Percentiles rank a stretch among this genome's conserved stretches.
phyloP scores from a whole-genome alignment of 2,329 filamentous ascomycete species.

The Emergomyces pasteurianus region DNA sequence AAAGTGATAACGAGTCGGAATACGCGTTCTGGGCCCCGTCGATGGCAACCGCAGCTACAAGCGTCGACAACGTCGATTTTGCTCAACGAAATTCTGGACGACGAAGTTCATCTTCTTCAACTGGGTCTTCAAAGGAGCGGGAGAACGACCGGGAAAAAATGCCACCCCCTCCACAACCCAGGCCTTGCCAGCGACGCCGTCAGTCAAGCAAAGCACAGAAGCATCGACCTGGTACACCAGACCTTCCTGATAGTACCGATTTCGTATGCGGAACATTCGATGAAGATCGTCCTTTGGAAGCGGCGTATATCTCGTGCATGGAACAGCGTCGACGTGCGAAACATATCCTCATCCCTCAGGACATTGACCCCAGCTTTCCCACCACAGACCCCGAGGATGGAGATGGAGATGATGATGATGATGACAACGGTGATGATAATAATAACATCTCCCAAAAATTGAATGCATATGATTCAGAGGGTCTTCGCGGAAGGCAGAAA shows the following conservation, averaged over 20 bases:
- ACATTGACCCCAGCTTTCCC: conserved; percentile 95
- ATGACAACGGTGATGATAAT: conserved; percentile 28
- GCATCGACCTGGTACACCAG: conserved; percentile 58
- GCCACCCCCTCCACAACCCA: conserved; percentile 9
- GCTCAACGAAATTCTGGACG: conserved; percentile 36
- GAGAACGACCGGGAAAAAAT: not conserved
- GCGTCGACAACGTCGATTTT: conserved; percentile 39
- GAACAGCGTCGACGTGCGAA: conserved; percentile 72
- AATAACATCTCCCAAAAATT: conserved; percentile 53
- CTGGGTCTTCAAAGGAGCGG: conserved; percentile 35
- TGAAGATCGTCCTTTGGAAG: conserved; percentile 88
- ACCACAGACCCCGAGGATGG: conserved; percentile 85
- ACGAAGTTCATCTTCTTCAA: conserved; percentile 41
- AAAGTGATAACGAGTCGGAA: conserved; percentile 52
- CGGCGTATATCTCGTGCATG: conserved; percentile 77
- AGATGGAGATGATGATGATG: conserved; percentile 53
- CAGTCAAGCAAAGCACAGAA: conserved; percentile 36
- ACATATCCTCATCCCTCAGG: conserved; percentile 76
- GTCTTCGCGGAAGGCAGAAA: conserved; percentile 31
- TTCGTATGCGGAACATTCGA: conserved; percentile 98
- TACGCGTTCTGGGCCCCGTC: conserved; percentile 51
- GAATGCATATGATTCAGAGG: conserved; percentile 53
- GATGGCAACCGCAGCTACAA: conserved; percentile 38
- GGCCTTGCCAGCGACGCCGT: conserved; percentile 18
- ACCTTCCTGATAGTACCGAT: conserved; percentile 92